Conservation (phyloP, 495 filamentous ascomycete genomes). For the Pyrenula aspistea region DNA sequence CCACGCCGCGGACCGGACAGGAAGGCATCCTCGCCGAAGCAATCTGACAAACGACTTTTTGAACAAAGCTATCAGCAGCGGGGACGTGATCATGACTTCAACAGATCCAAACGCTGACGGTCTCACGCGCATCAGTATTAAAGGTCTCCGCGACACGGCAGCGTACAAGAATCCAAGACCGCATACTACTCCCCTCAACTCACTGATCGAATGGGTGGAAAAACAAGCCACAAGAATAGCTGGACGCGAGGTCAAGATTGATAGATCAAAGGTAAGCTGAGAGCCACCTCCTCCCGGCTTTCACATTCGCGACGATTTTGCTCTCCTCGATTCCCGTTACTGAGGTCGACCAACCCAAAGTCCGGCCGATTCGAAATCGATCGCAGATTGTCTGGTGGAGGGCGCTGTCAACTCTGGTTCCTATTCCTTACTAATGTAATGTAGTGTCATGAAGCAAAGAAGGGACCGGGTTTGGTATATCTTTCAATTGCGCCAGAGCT, state of each 20-base stretch:
- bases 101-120: constrained; percentile 9
- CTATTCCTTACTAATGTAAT: not conserved
- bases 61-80: not conserved
- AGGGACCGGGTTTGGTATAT: not conserved
- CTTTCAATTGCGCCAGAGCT: not conserved
- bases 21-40: not conserved
- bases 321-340: not conserved
- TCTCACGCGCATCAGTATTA: not conserved
- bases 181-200: not conserved
- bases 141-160: constrained; percentile 3
- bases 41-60: not conserved
- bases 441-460: not conserved
- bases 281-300: not conserved
- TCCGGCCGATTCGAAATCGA: not conserved
- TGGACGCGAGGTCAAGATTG: constrained; percentile 12
- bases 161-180: constrained; percentile 7
- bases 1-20: not conserved
- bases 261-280: not conserved
- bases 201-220: not conserved
- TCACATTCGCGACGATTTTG: not conserved
- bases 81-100: constrained; percentile 2
- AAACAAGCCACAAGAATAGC: constrained; percentile 3
- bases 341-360: not conserved
- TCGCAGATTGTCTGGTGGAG: not conserved
- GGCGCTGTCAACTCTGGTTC: not conserved